Conservation (phyloP, 176 grass and related monocot genomes). For the Typha latifolia region DNA sequence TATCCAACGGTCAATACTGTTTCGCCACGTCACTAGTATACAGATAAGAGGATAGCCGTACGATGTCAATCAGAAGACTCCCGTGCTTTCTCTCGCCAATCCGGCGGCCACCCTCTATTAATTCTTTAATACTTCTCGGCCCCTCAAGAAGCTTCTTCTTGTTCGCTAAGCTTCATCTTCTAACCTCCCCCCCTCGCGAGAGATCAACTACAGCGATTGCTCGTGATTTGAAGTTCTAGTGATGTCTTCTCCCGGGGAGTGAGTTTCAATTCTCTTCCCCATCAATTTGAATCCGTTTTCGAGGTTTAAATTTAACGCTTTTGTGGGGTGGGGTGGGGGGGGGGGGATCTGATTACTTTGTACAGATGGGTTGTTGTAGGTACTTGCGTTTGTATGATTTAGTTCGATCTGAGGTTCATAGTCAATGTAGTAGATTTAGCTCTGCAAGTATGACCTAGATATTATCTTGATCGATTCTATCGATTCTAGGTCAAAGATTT, state of each 20-base stretch:
- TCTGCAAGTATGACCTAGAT: background rate
- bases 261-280: constrained; percentile 22
- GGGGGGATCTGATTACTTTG: background rate
- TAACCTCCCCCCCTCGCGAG: background rate
- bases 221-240: constrained; percentile 4
- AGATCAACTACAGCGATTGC: constrained; percentile 3
- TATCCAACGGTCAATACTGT: background rate
- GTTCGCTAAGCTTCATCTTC: background rate
- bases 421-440: background rate
- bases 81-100: constrained; percentile 5
- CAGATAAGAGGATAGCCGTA: background rate
- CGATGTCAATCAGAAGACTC: constrained; percentile 15
- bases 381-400: background rate
- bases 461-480: background rate
- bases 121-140: background rate
- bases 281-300: background rate
- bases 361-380: background rate
- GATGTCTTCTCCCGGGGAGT: constrained; percentile 75
- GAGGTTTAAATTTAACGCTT: background rate
- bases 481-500: background rate
- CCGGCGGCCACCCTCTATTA: constrained; percentile 1
- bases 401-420: background rate
- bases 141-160: background rate
- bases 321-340: background rate
- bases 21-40: constrained; percentile 22